Base-by-base conservation (phyloP, 192 early-diverging fungal species). In the Coemansia sp. region DNA sequence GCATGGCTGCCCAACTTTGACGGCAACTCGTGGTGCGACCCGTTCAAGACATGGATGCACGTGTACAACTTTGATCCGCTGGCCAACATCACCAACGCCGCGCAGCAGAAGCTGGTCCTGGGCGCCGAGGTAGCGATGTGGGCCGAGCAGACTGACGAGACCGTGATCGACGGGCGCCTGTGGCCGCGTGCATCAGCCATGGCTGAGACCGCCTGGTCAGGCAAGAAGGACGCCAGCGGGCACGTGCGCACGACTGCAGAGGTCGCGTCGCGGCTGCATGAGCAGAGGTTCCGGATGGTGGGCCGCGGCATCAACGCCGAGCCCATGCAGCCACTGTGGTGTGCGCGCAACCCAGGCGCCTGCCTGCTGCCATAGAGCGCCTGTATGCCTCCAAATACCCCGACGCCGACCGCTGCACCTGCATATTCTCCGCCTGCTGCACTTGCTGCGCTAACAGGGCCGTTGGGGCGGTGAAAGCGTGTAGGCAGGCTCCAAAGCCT, bases 261-360 rank as follows among this genome's bases (percentile, higher is more conserved):
- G 26, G 80, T 81, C n/a, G 55, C 80, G 46, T 53, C 67, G 3
- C 50, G 85, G 33, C 78, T 86, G 35, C 72, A 78, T 46, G 81
- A 83, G 36, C 76, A 77, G 52, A 77, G 85, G 7, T 83, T 80
- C 69, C 53, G 83, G 34, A 54, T 84, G 48, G 57, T 83, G 9
- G 53, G 48, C 10, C 62, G 83, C 41, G 81, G 81, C 1, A 81
- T 82, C 36, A 33, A 39, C 13, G 80, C 83, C 3, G 79, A 82
- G 34, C 78, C 83, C n/a, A 39, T 86, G 22, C 85, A 86, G 52
- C 85, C 81, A 1, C 53, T 82, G 15, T 82, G 81, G 81, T 82
- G 78, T 53, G 78, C 66, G 6, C 56, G 68, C 37, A 46, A 80
- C 53, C 78, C 73, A 26, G 60, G 60, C 18, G 13, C 4, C 2